Base-by-base conservation (phyloP, 2,329 filamentous ascomycete genomes). In the Talaromyces piceae region DNA sequence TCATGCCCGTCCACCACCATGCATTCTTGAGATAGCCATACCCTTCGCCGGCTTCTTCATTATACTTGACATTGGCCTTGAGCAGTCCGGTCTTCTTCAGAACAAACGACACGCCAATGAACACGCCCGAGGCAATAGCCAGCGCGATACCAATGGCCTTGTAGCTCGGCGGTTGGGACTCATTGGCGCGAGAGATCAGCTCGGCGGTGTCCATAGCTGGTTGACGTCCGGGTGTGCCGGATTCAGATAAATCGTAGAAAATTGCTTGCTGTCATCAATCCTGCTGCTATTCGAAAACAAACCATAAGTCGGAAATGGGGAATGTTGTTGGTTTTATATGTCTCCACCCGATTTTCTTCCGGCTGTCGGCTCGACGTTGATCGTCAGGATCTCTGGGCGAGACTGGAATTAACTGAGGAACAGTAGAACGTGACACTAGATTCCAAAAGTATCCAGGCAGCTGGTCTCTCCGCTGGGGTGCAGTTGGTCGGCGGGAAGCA, bases 1-100 rank as follows among this genome's bases (percentile, higher is more conserved):
- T 90, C 93, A 98, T 97, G 60, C 93, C 93, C 1, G 75, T 70
- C 93, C 93, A 98, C 93, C 93, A 98, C 75, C 81, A 95, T 18
- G 77, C 77, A 63, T 97, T 97, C 74, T 95, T 95, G 61, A 98
- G 81, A 67, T 97, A 98, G 56, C 91, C 91, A 68, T 97, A 97
- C 51, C 93, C 93, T 70, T 97, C 91, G 54, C 93, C 93, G 0
- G 93, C 91, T 58, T 88, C 88, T 71, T 97, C 90, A 56, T 95
- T 87, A 75, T 97, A 97, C 69, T 97, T 97, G 61, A 88, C 83
- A 70, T 97, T 98, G 47, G 93, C 91, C 67, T 83, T 90, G 55
- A 98, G 77, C 59, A 98, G 73, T 4, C 93, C 93, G 54, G 88
- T 78, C 73, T 98, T 98, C 73, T 97, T 97, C 63, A 98, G 73